Base-by-base conservation (phyloP, 257 asterid genomes). In the Lycium barbarum region DNA sequence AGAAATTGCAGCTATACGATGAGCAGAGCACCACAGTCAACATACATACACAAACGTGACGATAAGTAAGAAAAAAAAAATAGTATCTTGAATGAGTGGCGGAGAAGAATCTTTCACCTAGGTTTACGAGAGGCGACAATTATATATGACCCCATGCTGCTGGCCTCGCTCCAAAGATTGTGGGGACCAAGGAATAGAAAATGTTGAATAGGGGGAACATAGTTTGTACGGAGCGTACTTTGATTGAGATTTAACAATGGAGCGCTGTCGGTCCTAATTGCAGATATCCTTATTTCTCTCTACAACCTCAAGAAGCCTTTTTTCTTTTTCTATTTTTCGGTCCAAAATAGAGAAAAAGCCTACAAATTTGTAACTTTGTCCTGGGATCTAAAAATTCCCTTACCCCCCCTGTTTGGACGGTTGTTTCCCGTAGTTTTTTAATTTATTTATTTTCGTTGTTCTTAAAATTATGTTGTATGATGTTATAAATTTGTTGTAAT, bases 131-230 rank as follows among this genome's bases (percentile, higher is more conserved):
- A 73, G 36, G 38, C 38, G 6, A 73, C 80, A 73, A 73, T 45
- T n/a, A n/a, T 45, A 43, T 43, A 74, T 74, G 81, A 73, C 81
- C 81, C 81, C 81, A 73, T 73, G 38, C 45, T 40, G 15, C 15
- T 47, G 6, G 81, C 43, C 43, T 74, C 59, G 20, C 81, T 74
- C n/a, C 43, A 74, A 1, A 74, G 7, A 20, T 49, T 47, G 81
- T 74, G 59, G 81, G 81, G 81, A 74, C 81, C 20, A 7, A 47
- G 61, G 59, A 47, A 73, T 45, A 73, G 40, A 73, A 73, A 45
- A 5, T 45, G 7, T 5, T 72, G 58, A 20, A 9, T 6, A 73
- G 36, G 80, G 74, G 61, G 81, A 54, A 12, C 59, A 47, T 6
- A 5, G 6, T 49, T 74, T 6, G 81, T 74, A 74, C 81, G 81